These are phyloP conservation scores for Arbutus unedo DNA, from an alignment of 148 eudicot species.

Conservation along the genomic window DNA sequence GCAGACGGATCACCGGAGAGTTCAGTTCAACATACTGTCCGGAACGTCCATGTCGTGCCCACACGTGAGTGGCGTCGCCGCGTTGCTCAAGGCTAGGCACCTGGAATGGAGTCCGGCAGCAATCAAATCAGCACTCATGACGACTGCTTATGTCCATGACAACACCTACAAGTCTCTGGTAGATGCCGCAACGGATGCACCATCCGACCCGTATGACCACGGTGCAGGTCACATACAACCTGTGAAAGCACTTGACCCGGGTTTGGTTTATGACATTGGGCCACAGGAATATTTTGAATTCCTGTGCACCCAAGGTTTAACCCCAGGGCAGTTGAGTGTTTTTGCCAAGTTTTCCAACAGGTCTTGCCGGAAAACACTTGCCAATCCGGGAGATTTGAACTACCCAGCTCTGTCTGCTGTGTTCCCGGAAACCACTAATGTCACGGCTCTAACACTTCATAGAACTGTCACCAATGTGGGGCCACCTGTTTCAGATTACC, in stretches of 20 bases:
- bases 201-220: constrained; percentile 65
- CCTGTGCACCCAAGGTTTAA: constrained; percentile 63
- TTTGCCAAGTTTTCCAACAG: constrained; percentile 53
- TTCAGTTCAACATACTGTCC: constrained; percentile 71
- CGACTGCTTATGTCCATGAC: constrained; percentile 75
- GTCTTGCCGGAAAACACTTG: constrained; percentile 36
- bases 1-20: constrained; percentile 48
- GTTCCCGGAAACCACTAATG: constrained; percentile 37
- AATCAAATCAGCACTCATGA: constrained; percentile 88
- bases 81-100: constrained; percentile 70
- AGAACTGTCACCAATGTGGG: constrained; percentile 90
- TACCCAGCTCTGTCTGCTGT: constrained; percentile 83
- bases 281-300: constrained; percentile 80
- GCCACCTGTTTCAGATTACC: constrained; percentile 55
- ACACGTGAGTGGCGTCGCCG: constrained; percentile 93
- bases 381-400: constrained; percentile 59
- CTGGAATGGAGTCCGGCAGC: constrained; percentile 92
- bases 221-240: constrained; percentile 94
- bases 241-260: constrained; percentile 69
- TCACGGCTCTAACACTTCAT: constrained; percentile 41
- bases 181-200: constrained; percentile 51
- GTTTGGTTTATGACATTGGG: constrained; percentile 66
- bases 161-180: constrained; percentile 37
- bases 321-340: constrained; percentile 45
- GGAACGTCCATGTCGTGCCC: constrained; percentile 99